Percentiles rank a stretch among this genome's conserved stretches.
Conservation (phyloP, 139 green algal genomes). For the Coccomyxa sp. region DNA sequence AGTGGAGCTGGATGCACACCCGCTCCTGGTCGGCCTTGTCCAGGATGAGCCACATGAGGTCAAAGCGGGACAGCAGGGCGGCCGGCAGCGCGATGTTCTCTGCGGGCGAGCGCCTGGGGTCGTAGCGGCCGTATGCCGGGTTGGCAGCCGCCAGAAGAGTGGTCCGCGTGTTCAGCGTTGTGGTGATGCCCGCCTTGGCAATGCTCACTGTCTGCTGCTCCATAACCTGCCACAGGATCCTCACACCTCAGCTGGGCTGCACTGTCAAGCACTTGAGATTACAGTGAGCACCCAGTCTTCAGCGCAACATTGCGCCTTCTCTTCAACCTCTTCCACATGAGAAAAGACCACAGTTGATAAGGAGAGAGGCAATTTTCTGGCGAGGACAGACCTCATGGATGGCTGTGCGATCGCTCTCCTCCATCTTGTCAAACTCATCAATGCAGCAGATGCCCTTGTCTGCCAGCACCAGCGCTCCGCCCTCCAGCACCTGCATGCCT, state of each 20-base stretch:
- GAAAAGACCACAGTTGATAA: background rate
- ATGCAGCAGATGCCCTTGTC: constrained; percentile 99
- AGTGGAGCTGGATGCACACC: constrained; percentile 3
- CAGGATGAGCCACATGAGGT: constrained; percentile 98
- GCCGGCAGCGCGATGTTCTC: constrained; percentile 99
- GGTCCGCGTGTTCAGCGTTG: constrained; percentile 97
- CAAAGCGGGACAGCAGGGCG: constrained; percentile 89
- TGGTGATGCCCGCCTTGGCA: constrained; percentile 99
- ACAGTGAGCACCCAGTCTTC: background rate
- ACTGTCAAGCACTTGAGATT: background rate
- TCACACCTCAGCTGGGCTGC: too few relatives aligned
- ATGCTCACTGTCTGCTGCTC: constrained; percentile 99
- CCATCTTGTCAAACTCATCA: constrained; percentile 99
- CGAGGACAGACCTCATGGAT: constrained; percentile 90
- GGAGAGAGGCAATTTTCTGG: background rate
- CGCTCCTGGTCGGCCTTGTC: constrained; percentile 71
- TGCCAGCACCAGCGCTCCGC: constrained; percentile 95
- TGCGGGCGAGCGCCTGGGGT: constrained; percentile 76
- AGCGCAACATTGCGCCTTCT: background rate
- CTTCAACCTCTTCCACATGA: background rate
- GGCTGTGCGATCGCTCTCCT: constrained; percentile 94
- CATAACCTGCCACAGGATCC: constrained; percentile 63
- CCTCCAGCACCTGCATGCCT: constrained; percentile 70
- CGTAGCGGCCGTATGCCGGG: constrained; percentile 93
- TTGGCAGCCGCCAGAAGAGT: constrained; percentile 96